Evolutionary conservation across 495 filamentous ascomycete genomes (phyloP).

Genomic region (Penicillium salamii): DNA sequence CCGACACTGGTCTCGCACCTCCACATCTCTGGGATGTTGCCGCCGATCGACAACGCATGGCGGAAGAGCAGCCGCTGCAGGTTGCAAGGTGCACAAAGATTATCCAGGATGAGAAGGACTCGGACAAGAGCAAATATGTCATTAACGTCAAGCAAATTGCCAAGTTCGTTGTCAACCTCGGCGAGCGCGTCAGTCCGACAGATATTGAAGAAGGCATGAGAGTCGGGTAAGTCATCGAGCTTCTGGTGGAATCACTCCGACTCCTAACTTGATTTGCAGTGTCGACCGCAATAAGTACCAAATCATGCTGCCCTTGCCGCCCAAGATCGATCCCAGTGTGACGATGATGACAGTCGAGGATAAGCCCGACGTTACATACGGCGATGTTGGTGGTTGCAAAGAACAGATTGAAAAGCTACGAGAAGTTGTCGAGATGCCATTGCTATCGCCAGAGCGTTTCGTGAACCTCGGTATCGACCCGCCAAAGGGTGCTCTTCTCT

Average conservation of each 20-base stretch:
- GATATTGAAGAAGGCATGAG: constrained; percentile 99
- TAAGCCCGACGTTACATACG: constrained; percentile 98
- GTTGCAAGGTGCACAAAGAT: constrained; percentile 99
- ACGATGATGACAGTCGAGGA: constrained; percentile 99
- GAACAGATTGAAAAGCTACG: constrained; percentile 98
- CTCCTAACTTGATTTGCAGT: constrained; percentile 38
- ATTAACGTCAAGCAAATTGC: constrained; percentile 99
- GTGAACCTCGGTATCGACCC: constrained; percentile 97
- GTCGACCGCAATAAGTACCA: constrained; percentile 99
- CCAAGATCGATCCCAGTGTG: constrained; percentile 97
- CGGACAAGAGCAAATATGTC: constrained; percentile 99
- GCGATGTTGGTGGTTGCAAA: constrained; percentile 98
- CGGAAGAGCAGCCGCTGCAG: constrained; percentile 95
- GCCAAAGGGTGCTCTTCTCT: constrained; percentile 94
- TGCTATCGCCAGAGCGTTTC: constrained; percentile 94
- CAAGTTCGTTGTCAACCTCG: constrained; percentile 98
- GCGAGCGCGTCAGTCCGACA: constrained; percentile 93
- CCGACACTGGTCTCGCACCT: constrained; percentile 95
- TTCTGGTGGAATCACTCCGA: background rate
- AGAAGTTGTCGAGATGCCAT: constrained; percentile 97
- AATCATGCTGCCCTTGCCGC: constrained; percentile 93
- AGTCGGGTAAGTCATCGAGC: constrained; percentile 61
- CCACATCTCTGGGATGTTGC: constrained; percentile 99
- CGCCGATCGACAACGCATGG: constrained; percentile 96
- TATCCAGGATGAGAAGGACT: constrained; percentile 93